Evolutionary conservation across 208 protist species (phyloP).

Genomic region (Crithidia sp.): DNA sequence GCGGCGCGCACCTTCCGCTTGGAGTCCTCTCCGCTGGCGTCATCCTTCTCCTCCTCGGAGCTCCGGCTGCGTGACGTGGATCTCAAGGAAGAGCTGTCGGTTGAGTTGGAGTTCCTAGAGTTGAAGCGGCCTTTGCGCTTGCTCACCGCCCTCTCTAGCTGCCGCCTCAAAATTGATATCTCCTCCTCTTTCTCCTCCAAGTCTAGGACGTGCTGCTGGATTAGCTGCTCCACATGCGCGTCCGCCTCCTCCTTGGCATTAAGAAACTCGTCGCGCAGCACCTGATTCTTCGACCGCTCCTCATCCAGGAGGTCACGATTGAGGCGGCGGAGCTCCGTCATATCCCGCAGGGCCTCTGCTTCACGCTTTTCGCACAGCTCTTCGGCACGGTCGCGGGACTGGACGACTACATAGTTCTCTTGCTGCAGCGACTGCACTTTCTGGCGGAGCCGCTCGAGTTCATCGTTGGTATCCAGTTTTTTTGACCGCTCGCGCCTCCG

Average conservation of each 20-base stretch:
- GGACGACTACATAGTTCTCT: slow-evolving; percentile 64
- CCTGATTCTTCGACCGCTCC: slow-evolving; percentile 53
- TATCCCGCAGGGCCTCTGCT: slow-evolving; percentile 73
- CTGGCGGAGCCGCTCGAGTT: slow-evolving; percentile 56
- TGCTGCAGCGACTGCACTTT: slow-evolving; percentile 63
- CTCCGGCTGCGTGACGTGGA: background rate
- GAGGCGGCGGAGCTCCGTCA: slow-evolving; percentile 69
- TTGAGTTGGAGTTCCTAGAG: slow-evolving; percentile 24
- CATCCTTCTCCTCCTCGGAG: background rate
- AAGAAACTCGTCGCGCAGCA: slow-evolving; percentile 47
- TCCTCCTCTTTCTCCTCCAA: slow-evolving; percentile 56
- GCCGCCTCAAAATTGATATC: slow-evolving; percentile 40
- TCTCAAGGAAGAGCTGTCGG: slow-evolving; percentile 8
- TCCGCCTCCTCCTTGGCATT: slow-evolving; percentile 43
- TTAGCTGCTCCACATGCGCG: slow-evolving; percentile 51
- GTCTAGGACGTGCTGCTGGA: slow-evolving; percentile 48
- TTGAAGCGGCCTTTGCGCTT: slow-evolving; percentile 36
- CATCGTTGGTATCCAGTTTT: slow-evolving; percentile 40
- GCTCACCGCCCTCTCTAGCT: slow-evolving; percentile 45
- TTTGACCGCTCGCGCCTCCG: slow-evolving; percentile 40
- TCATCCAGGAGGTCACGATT: slow-evolving; percentile 67
- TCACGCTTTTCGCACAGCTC: slow-evolving; percentile 78
- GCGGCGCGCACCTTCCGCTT: slow-evolving; percentile 5
- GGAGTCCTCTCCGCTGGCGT: background rate
- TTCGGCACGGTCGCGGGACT: slow-evolving; percentile 74